Base-by-base conservation (phyloP, 768 basidiomycete species). In the Rhizopogon rudus region DNA sequence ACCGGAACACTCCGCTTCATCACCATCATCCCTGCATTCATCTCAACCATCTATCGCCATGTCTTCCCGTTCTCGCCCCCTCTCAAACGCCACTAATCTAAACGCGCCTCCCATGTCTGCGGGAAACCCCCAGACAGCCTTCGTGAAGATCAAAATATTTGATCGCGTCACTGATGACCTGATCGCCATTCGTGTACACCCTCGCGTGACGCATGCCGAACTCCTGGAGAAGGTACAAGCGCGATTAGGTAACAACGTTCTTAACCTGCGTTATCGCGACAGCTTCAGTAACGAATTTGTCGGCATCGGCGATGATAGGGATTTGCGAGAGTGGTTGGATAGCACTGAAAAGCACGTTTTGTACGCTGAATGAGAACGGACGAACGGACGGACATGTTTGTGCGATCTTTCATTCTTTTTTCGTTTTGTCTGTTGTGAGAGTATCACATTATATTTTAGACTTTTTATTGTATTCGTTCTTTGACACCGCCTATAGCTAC, bases 141-240 rank as follows among this genome's bases (percentile, higher is more conserved):
- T 94, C 72, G 81, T 98, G 61, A 99, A 98, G 75, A 97, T 99
- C 75, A 99, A 99, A 74, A 93, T 99, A 44, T 97, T 97, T 68
- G 91, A 97, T 73, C 83, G 91, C 40, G 79, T 87, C 54, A 87
- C 93, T 25, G 95, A 98, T 66, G 97, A 99, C 69, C 75, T 98
- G 53, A 93, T 98, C 59, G 97, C 97, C 4, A 97, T 98, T 54
- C 86, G 97, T 13, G 96, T 98, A 29, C 94, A 96, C 66, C 97
- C 97, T 22, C 83, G 81, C 51, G 94, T 98, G 40, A 84, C 89
- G 7, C 88, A 91, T 64, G 75, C 72, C 9, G 93, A 96, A 65
- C 77, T 99, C 57, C 86, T 97, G 79, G 90, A 85, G 50, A 99
- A 98, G 74, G 91, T 98, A 35, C 85, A 92, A 63, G 81, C 88